Percentiles rank a stretch among this genome's conserved stretches.
Conservation (phyloP, 2,329 filamentous ascomycete genomes). For the Penicillium hordei region DNA sequence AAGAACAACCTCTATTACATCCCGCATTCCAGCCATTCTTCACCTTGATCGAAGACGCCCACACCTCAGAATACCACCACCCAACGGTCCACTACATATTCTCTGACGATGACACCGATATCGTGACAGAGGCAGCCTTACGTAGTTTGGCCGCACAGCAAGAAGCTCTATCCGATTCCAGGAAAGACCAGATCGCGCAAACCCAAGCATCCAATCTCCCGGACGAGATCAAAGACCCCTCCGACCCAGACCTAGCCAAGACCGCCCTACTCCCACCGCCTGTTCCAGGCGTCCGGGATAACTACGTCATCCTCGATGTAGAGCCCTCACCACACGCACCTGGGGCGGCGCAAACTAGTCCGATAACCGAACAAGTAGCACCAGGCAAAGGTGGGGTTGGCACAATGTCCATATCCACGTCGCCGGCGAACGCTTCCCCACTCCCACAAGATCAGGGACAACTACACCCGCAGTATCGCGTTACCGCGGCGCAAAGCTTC, state of each 20-base stretch:
- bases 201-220: constrained; percentile 6
- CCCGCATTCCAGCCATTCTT: constrained; percentile 76
- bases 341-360: not conserved
- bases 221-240: constrained; percentile 22
- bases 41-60: constrained; percentile 74
- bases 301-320: constrained; percentile 59
- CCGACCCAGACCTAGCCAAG: constrained; percentile 15
- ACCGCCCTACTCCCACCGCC: constrained; percentile 48
- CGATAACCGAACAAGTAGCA: not conserved
- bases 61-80: constrained; percentile 73
- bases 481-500: constrained; percentile 70
- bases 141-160: constrained; percentile 53
- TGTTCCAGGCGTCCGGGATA: constrained; percentile 51
- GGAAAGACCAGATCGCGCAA: constrained; percentile 15
- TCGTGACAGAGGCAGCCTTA: constrained; percentile 66
- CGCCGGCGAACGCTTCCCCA: constrained; percentile 18
- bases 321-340: constrained; percentile 26
- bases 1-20: constrained; percentile 26
- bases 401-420: constrained; percentile 24
- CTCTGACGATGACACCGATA: constrained; percentile 80
- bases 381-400: constrained; percentile 5
- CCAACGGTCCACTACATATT: constrained; percentile 91
- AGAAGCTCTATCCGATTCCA: constrained; percentile 28
- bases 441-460: constrained; percentile 6
- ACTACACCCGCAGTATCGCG: constrained; percentile 41